Evolutionary conservation across 495 filamentous ascomycete species (phyloP).

Genomic region (Polyplosphaeria fusca): DNA sequence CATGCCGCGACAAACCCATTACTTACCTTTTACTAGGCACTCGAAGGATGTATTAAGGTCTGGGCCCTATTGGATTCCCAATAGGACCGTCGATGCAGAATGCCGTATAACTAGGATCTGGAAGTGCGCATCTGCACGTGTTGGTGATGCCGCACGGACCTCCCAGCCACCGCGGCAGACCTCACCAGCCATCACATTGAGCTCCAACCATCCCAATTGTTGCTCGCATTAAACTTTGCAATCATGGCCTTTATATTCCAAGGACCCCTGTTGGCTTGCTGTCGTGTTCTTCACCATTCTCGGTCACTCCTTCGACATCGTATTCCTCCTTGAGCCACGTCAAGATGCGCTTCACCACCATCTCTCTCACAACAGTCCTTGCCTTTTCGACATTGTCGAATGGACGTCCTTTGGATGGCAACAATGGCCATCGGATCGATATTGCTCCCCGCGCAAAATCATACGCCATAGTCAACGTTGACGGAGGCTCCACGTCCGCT

Average conservation of each 20-base stretch:
- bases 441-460: slow-evolving; percentile 17
- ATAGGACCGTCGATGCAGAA: too few species aligned
- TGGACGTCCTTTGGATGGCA: slow-evolving; percentile 10
- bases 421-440: background rate
- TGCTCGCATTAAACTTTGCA: background rate
- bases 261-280: slow-evolving; percentile 2
- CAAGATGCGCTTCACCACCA: slow-evolving; percentile 16
- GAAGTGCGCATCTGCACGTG: too few species aligned
- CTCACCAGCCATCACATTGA: slow-evolving; percentile 23
- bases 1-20: too few species aligned
- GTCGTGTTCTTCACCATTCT: background rate
- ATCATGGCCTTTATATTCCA: slow-evolving; percentile 8
- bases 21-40: too few species aligned
- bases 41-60: too few species aligned
- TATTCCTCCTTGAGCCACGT: background rate
- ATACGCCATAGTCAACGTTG: slow-evolving; percentile 34
- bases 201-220: slow-evolving; percentile 24
- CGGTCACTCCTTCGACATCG: background rate
- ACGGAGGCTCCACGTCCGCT: slow-evolving; percentile 25
- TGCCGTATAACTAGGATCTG: too few species aligned
- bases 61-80: too few species aligned
- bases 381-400: slow-evolving; percentile 4
- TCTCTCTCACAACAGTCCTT: background rate
- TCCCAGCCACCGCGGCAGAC: too few species aligned
- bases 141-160: too few species aligned